Base-by-base conservation (phyloP, 78 protist genomes). In the Parvularia atlantis region DNA sequence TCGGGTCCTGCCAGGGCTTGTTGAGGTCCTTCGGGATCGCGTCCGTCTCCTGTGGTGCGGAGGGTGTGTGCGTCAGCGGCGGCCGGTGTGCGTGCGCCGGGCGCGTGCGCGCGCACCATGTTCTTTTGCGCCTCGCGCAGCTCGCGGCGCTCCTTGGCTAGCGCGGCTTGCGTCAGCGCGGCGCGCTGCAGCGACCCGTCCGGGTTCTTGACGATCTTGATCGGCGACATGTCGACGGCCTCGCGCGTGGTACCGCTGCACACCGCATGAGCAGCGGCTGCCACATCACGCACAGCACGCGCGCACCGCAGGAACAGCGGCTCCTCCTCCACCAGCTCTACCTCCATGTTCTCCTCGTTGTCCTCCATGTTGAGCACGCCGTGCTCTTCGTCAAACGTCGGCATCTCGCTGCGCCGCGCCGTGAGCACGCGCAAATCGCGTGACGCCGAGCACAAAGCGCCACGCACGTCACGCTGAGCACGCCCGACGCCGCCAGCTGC, bases 121-220 rank as follows among this genome's bases (percentile, higher is more conserved):
- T 72, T 76, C 39, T 72, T 67, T 30, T 89, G 87, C 57, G 69
- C 75, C 46, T 86, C 89, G 10, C 81, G 78, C 46, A 91, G 73
- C 53, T 93, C 95, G n/a, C 89, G 66, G 26, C 96, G 61, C 75
- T 92, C 96, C 62, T 81, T 86, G n/a, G 89, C 82, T 30, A 93
- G 73, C 2, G 79, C 87, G 1, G 66, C 13, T 60, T 84, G 93
- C 1, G 85, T 84, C 73, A 74, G 31, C 35, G 97, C 98, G 10
- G 97, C 97, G 43, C 96, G 75, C 67, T 81, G 90, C 66, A 93
- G 56, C 22, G 96, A 81, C 9, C 99, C 97, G 60, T 91, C 94
- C 13, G 99, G 97, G 71, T 90, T 93, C 65, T 82, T 83, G 19
- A 92, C 85, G 3, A 95, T 79, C 53, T 90, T 89, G 59, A 95